These are phyloP conservation scores for Pseudomicrostroma phylloplanum DNA, from an alignment of 1,284 basidiomycete genomes.

Conservation along the genomic window DNA sequence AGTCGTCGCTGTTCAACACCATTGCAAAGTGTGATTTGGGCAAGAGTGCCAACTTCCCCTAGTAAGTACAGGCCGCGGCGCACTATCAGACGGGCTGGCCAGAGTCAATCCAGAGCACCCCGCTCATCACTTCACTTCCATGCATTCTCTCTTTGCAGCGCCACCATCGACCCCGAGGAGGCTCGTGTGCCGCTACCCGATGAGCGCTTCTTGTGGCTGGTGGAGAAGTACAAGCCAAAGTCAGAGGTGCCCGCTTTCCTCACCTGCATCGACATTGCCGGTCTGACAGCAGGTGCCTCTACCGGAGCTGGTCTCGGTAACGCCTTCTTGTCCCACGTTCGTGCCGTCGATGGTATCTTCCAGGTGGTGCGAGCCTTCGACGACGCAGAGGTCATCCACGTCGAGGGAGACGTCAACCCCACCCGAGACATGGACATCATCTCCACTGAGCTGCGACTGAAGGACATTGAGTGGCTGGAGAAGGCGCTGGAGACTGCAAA, in stretches of 20 bases:
- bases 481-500: constrained; percentile 67
- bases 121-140: no score
- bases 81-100: no score
- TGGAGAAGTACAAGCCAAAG: constrained; percentile 80
- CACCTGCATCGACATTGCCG: constrained; percentile 98
- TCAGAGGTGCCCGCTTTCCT: constrained; percentile 86
- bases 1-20: constrained; percentile 62
- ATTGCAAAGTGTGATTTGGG: constrained; percentile 83
- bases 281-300: constrained; percentile 89
- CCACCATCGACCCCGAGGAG: constrained; percentile 64
- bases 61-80: constrained; percentile 51
- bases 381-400: constrained; percentile 97
- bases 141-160: constrained; percentile 44
- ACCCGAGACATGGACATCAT: constrained; percentile 97
- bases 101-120: not conserved
- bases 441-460: constrained; percentile 68
- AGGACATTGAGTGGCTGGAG: constrained; percentile 98
- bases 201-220: constrained; percentile 87
- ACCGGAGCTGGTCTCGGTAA: constrained; percentile 98
- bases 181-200: constrained; percentile 98
- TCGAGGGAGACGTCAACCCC: constrained; percentile 96
- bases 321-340: constrained; percentile 93
- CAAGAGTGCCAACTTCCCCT: constrained; percentile 97
- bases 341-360: constrained; percentile 98
- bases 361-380: constrained; percentile 97